Percentiles rank a stretch among this genome's conserved stretches.
Evolutionary conservation across 2,329 filamentous ascomycete genomes (phyloP).

Genomic region (Trichoderma sp.): DNA sequence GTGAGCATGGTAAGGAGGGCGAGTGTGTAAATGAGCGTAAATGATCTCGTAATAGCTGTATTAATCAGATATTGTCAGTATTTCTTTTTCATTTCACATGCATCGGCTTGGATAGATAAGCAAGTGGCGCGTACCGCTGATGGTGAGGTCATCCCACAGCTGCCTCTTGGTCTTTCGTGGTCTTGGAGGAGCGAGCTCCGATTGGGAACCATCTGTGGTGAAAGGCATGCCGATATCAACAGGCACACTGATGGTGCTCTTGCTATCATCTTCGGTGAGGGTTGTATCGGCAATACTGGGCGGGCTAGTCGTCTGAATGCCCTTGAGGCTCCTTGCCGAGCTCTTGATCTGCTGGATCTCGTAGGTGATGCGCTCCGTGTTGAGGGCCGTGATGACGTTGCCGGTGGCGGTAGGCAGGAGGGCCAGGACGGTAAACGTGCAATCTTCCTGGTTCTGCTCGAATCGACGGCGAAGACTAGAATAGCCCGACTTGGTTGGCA

Average conservation of each 20-base stretch:
- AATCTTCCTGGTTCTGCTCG: slow-evolving; percentile 98
- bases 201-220: slow-evolving; percentile 37
- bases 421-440: slow-evolving; percentile 95
- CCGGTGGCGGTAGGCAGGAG: slow-evolving; percentile 88
- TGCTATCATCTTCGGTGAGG: slow-evolving; percentile 76
- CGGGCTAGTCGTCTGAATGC: slow-evolving; percentile 52
- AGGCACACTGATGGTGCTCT: slow-evolving; percentile 70
- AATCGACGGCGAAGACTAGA: slow-evolving; percentile 86
- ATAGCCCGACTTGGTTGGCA: neutral
- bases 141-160: slow-evolving; percentile 96
- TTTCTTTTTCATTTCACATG: neutral
- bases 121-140: slow-evolving; percentile 66
- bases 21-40: slow-evolving; percentile 89
- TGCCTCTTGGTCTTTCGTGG: slow-evolving; percentile 78
- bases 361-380: slow-evolving; percentile 88
- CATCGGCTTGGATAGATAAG: neutral
- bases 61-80: neutral
- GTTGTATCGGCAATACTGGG: slow-evolving; percentile 66
- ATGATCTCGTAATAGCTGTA: slow-evolving; percentile 81
- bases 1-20: slow-evolving; percentile 88
- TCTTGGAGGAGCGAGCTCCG: slow-evolving; percentile 45
- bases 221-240: slow-evolving; percentile 76
- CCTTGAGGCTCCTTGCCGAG: slow-evolving; percentile 56
- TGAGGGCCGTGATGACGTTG: slow-evolving; percentile 81
- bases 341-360: slow-evolving; percentile 92